Conservation (phyloP, 495 filamentous ascomycete species). For the Penicillium robsamsonii region DNA sequence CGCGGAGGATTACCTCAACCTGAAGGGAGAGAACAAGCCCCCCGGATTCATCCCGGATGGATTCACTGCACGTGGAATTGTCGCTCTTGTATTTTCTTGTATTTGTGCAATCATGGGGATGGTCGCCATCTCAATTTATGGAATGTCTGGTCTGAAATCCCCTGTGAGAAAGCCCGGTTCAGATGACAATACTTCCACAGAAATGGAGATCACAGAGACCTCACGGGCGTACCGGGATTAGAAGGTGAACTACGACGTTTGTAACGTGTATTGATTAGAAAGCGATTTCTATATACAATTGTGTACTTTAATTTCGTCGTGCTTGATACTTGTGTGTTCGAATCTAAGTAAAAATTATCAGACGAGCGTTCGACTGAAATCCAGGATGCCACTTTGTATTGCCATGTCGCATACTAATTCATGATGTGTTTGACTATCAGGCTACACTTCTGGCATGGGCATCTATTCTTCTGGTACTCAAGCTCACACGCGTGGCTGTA, state of each 20-base stretch:
- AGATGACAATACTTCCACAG: neutral
- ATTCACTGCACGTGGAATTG: constrained; percentile 69
- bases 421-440: no score
- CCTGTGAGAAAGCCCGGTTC: neutral
- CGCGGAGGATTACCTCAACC: constrained; percentile 58
- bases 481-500: no score
- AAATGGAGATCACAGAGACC: neutral
- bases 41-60: constrained; percentile 61
- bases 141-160: constrained; percentile 21
- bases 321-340: no score
- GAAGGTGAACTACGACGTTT: neutral
- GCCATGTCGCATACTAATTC: no score
- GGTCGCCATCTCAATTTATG: constrained; percentile 67
- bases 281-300: no score
- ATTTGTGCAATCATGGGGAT: constrained; percentile 72
- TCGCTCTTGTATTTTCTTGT: constrained; percentile 70
- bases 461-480: no score
- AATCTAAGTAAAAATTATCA: no score
- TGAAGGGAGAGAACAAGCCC: constrained; percentile 58
- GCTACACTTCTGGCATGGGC: no score
- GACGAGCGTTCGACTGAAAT: no score
- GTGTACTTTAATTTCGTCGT: no score
- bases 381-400: no score
- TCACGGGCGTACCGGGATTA: neutral
- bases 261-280: no score